Conservation (phyloP, 768 basidiomycete genomes). For the Pleurotus ostreatus region DNA sequence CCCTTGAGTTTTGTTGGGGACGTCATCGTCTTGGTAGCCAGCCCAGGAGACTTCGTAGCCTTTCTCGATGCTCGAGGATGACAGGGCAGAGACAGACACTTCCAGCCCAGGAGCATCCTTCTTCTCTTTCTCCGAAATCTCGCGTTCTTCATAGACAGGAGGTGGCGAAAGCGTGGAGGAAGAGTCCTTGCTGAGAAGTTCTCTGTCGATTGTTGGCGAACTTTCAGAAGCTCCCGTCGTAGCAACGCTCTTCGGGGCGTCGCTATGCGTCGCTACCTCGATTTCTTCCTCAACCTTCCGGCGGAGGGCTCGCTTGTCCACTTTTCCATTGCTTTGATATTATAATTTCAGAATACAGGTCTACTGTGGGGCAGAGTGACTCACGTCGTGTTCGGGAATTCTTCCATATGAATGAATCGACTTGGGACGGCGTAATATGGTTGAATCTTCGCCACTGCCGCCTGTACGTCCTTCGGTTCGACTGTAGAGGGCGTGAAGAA, state of each 20-base stretch:
- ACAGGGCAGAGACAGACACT: neutral
- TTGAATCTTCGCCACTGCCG: constrained; percentile 33
- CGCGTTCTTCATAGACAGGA: constrained; percentile 17
- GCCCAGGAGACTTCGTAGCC: constrained; percentile 39
- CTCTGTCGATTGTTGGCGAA: constrained; percentile 9
- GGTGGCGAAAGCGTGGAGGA: constrained; percentile 17
- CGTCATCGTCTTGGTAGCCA: constrained; percentile 43
- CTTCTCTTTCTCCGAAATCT: neutral
- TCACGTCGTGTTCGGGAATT: constrained; percentile 51
- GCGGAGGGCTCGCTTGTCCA: constrained; percentile 44
- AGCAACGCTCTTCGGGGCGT: too few relatives aligned
- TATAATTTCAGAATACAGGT: neutral
- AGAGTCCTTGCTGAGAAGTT: constrained; percentile 13
- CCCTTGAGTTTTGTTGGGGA: constrained; percentile 47
- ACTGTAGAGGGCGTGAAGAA: constrained; percentile 37
- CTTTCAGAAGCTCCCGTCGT: neutral
- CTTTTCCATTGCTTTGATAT: constrained; percentile 41
- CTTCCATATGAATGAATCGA: constrained; percentile 35
- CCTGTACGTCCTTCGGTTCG: constrained; percentile 24
- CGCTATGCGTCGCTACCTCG: neutral
- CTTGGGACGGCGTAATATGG: constrained; percentile 48
- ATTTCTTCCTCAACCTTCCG: constrained; percentile 20
- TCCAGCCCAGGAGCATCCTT: neutral
- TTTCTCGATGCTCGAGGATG: constrained; percentile 19
- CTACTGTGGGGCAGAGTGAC: constrained; percentile 13